Evolutionary conservation across 257 asterid genomes (phyloP).

Genomic region (Vinca minor): DNA sequence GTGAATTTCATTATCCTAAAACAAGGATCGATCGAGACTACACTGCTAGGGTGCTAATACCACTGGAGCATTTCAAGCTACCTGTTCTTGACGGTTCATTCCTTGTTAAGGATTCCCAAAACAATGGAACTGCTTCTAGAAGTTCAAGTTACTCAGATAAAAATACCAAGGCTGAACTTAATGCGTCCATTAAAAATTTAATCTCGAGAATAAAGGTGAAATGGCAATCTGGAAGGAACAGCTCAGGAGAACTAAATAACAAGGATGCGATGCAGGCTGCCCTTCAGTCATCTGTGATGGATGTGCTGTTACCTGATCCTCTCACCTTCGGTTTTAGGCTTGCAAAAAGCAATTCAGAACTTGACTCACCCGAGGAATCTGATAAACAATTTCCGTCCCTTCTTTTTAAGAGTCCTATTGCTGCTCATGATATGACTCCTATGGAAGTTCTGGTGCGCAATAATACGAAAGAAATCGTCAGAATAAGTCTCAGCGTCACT

Average conservation of each 20-base stretch:
- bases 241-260: constrained; percentile 88
- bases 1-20: constrained; percentile 62
- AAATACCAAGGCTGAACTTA: constrained; percentile 68
- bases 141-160: constrained; percentile 75
- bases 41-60: constrained; percentile 88
- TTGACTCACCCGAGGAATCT: constrained; percentile 27
- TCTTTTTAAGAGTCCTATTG: constrained; percentile 33
- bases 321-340: constrained; percentile 94
- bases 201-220: constrained; percentile 84
- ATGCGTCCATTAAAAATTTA: constrained; percentile 68
- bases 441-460: constrained; percentile 93
- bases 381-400: constrained; percentile 19
- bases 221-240: constrained; percentile 99
- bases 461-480: constrained; percentile 73
- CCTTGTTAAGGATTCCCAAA: constrained; percentile 47
- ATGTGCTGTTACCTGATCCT: constrained; percentile 90
- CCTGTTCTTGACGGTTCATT: constrained; percentile 89
- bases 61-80: constrained; percentile 87
- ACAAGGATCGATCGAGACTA: constrained; percentile 93
- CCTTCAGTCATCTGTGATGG: constrained; percentile 93
- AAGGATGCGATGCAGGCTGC: constrained; percentile 90
- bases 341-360: constrained; percentile 28
- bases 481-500: constrained; percentile 57
- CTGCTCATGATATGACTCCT: constrained; percentile 72
- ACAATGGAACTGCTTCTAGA: constrained; percentile 28